A percentile compares a stretch with the other conserved stretches of the same genome.
These are phyloP conservation scores for Colletotrichum phormii DNA, from an alignment of 2,329 filamentous ascomycete species.

Conservation along the genomic window DNA sequence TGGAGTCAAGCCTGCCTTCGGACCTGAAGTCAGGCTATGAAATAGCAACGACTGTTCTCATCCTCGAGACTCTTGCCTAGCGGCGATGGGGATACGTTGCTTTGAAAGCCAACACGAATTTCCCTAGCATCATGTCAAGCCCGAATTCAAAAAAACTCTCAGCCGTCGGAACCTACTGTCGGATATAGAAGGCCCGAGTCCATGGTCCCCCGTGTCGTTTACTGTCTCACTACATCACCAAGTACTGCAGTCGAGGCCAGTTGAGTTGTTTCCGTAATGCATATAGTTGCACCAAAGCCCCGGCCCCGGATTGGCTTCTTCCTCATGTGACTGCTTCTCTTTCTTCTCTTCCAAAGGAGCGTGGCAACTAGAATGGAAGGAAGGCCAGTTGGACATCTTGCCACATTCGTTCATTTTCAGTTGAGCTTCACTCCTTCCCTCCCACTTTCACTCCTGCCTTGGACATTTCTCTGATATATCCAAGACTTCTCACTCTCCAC, in stretches of 20 bases:
- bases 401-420: no score
- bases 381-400: neutral
- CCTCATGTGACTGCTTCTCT: neutral
- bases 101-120: neutral
- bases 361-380: neutral
- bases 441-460: neutral
- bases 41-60: no score
- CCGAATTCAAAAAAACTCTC: neutral
- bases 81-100: neutral
- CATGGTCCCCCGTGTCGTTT: neutral
- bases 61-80: neutral
- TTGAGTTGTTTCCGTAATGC: neutral
- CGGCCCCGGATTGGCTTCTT: neutral
- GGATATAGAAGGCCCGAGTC: neutral
- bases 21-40: no score
- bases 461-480: neutral
- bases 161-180: neutral
- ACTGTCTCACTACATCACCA: neutral
- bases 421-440: neutral
- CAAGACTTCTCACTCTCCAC: neutral
- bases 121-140: neutral
- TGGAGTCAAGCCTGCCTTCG: neutral
- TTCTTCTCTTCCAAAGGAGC: neutral
- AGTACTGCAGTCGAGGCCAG: neutral
- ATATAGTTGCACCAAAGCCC: neutral